Evolutionary conservation across 345 rosid species (phyloP).

Genomic region (Boechera divaricarpa): DNA sequence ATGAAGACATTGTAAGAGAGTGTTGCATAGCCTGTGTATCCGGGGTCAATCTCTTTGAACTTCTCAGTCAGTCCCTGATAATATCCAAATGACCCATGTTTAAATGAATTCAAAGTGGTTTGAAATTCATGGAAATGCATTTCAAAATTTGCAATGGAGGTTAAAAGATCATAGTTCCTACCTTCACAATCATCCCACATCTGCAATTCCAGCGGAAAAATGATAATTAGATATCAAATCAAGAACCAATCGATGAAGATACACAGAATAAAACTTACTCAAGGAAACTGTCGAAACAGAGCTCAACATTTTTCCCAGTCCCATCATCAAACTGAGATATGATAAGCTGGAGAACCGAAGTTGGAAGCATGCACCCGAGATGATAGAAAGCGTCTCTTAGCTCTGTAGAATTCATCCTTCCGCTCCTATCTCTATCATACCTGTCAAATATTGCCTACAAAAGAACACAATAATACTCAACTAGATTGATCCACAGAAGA

Average conservation of each 20-base stretch:
- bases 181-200: slow-evolving; percentile 81
- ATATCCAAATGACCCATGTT: neutral
- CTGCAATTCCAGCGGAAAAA: slow-evolving; percentile 50
- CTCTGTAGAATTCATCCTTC: slow-evolving; percentile 62
- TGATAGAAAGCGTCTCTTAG: slow-evolving; percentile 68
- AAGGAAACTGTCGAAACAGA: slow-evolving; percentile 65
- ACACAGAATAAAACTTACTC: slow-evolving; percentile 54
- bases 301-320: slow-evolving; percentile 54
- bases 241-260: neutral
- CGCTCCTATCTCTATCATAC: slow-evolving; percentile 70
- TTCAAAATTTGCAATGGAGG: neutral
- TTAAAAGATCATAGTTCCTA: slow-evolving; percentile 38
- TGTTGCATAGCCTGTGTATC: slow-evolving; percentile 55
- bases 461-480: neutral
- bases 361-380: slow-evolving; percentile 62
- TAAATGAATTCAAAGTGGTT: neutral
- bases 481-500: neutral
- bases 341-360: slow-evolving; percentile 65
- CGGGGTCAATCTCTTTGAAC: slow-evolving; percentile 68
- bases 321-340: slow-evolving; percentile 58
- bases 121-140: neutral
- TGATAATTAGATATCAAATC: neutral
- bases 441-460: slow-evolving; percentile 65
- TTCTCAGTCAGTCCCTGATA: slow-evolving; percentile 73
- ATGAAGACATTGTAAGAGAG: slow-evolving; percentile 65